Evolutionary conservation across 2,329 filamentous ascomycete species (phyloP), one percentile per base, ranked within the genome.

Genomic region (Colletotrichum tamarilloi): DNA sequence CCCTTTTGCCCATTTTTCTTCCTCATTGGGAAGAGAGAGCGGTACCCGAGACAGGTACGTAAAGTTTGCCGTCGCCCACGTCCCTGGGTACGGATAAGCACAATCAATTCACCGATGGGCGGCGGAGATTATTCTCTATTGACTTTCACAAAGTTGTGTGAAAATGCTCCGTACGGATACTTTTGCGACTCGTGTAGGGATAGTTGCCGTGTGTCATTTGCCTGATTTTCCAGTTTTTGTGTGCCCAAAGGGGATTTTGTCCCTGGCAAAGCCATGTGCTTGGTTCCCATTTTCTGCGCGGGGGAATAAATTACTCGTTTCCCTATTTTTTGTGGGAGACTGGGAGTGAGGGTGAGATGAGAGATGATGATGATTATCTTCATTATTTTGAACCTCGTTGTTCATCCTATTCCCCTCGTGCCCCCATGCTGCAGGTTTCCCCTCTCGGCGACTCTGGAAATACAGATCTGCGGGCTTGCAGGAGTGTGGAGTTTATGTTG

Each of bases 381-480:
- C 26, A 56, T 30, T 8, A 26, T 14, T 62, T 16, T 7, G 19
- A 52, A 52, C 28, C 56, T 14, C 28, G 16, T 58, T 32, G 56
- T 19, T 35, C 14, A n/a, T n/a, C 42, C 5, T 24, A 16, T 16
- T 19, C 16, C 4, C 24, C 16, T 24, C 38, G 14, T 12, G 16
- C 28, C 35, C 24, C 22, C 26, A 49, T 26, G 38, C 38, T 42
- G 38, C 14, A 16, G 38, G 12, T 42, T 42, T 42, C 16, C 24
- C 26, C 26, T 19, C 26, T 30, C 16, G 38, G 59, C 38, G 59
- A 62, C n/a, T 30, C 14, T 49, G 59, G 59, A 62, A 62, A 62
- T 62, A 22, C 38, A 49, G 59, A 62, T 52, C 59, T 49, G 38
- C 59, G 26, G 12, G 46, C 26, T n/a, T 62, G 59, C 59, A 62